These are phyloP conservation scores for Saksenaea vasiformis DNA, from an alignment of 371 early-diverging fungal species.

Conservation along the genomic window DNA sequence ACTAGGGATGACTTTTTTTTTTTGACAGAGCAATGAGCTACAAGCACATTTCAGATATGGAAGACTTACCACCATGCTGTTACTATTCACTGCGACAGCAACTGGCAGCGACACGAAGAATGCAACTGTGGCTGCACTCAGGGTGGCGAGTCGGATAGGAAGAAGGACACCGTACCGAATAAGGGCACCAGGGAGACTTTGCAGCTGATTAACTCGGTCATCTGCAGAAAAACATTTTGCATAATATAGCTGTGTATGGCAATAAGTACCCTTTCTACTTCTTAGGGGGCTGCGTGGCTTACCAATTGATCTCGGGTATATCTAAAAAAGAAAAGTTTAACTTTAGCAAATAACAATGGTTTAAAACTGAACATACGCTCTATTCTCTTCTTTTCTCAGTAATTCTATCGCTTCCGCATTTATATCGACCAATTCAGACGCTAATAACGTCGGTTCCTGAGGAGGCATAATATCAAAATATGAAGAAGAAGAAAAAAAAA, in stretches of 20 bases:
- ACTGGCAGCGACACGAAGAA: constrained; percentile 41
- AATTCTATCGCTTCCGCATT: background rate
- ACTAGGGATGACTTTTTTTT: constrained; percentile 52
- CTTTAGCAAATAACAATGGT: background rate
- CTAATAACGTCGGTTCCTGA: background rate
- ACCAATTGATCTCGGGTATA: constrained; percentile 46
- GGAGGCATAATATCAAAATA: background rate
- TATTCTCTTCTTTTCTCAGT: background rate
- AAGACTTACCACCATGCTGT: constrained; percentile 32
- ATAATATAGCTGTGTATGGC: constrained; percentile 28
- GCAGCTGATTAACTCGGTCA: background rate
- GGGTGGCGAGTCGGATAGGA: constrained; percentile 27
- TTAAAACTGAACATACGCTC: background rate
- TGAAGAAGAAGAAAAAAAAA: background rate
- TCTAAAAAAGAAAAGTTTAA: background rate
- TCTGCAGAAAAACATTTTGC: constrained; percentile 37
- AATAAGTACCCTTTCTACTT: background rate
- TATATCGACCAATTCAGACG: background rate
- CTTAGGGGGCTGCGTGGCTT: background rate
- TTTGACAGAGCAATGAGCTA: background rate
- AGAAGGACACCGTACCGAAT: constrained; percentile 41
- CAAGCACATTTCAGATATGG: background rate
- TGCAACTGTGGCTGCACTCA: constrained; percentile 31
- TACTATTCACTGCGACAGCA: constrained; percentile 34
- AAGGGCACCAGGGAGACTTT: constrained; percentile 28